Percentiles rank a stretch among this genome's conserved stretches.
phyloP scores from a whole-genome alignment of 1,139 yeast genomes.

The Saccharomyces hybrid region DNA sequence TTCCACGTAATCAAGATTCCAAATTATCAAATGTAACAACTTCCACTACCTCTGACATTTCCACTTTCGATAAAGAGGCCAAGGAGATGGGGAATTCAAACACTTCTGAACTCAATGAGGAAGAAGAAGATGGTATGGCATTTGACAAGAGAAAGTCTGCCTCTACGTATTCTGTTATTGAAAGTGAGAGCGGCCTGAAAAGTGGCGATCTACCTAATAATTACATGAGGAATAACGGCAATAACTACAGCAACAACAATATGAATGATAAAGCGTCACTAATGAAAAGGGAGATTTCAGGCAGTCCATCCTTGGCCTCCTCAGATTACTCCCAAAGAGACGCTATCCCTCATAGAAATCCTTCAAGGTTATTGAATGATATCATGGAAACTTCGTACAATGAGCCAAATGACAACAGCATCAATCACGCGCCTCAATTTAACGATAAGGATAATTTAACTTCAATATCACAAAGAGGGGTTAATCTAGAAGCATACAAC shows the following conservation, averaged over 20 bases:
- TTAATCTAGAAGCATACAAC: constrained; percentile 42
- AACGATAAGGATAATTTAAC: constrained; percentile 47
- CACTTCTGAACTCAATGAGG: constrained; percentile 1
- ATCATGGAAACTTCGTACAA: not conserved
- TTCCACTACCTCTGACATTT: not conserved
- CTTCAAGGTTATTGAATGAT: not conserved
- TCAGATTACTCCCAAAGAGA: constrained; percentile 5
- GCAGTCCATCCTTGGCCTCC: constrained; percentile 5
- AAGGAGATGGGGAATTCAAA: not conserved
- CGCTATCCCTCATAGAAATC: not conserved
- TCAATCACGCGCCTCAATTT: not conserved
- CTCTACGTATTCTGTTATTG: constrained; percentile 21
- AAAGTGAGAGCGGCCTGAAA: constrained; percentile 9
- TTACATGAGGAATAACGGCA: constrained; percentile 1
- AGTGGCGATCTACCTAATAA: not conserved
- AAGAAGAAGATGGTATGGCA: not conserved
- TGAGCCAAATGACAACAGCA: constrained; percentile 6
- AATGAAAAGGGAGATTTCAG: constrained; percentile 2
- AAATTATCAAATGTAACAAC: not conserved
- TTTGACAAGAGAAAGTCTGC: constrained; percentile 12
- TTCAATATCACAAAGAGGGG: constrained; percentile 69
- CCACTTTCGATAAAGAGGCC: not conserved
- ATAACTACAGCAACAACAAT: not conserved
- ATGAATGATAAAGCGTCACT: constrained; percentile 2
- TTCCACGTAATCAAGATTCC: constrained; percentile 4